Base-by-base conservation (phyloP, 176 grass and related monocot genomes). In the Oropetium thomaeum region DNA sequence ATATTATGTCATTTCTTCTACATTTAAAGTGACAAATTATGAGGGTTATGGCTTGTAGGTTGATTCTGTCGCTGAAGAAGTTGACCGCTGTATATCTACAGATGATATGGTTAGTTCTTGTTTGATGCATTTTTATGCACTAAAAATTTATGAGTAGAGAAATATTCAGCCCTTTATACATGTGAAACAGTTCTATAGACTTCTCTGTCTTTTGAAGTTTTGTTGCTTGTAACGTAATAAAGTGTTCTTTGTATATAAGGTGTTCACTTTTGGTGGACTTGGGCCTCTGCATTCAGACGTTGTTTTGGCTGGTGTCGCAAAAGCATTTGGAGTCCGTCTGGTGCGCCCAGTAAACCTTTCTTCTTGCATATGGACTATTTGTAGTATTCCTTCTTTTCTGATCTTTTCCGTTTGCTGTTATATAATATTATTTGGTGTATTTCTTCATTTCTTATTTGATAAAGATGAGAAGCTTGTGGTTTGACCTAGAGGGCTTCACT, bases 301-400 rank as follows among this genome's bases (percentile, higher is more conserved):
- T 90, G 92, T 89, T 64, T 53, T 92, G 68, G 84, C 91, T 57
- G 91, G 96, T 65, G 89, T 99, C 5, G 96, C 91, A 51, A 99
- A 99, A 90, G 88, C 91, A 87, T 99, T 99, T 92, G 96, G 91
- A 87, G 96, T 99, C 77, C 96, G 89, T 75, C 74, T 99, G 91
- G 96, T 99, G 71, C 40, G 72, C 80, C 2, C 14, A 68, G 41
- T 66, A 67, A 45, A 67, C 49, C 52, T 58, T 60, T 57, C 14
- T 65, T 78, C 38, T 40, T 28, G 20, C 51, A 69, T 60, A 66
- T 73, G 48, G 51, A 23, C 32, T 29, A 27, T 12, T 78, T 58
- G 8, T 65, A 48, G 38, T 55, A 63, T 62, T 82, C 5, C 0
- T 71, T 71, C 29, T 47, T 82, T 32, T 45, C n/a, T 48, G 27